Evolutionary conservation across 192 early-diverging fungal species (phyloP).

Genomic region (Coemansia sp.): DNA sequence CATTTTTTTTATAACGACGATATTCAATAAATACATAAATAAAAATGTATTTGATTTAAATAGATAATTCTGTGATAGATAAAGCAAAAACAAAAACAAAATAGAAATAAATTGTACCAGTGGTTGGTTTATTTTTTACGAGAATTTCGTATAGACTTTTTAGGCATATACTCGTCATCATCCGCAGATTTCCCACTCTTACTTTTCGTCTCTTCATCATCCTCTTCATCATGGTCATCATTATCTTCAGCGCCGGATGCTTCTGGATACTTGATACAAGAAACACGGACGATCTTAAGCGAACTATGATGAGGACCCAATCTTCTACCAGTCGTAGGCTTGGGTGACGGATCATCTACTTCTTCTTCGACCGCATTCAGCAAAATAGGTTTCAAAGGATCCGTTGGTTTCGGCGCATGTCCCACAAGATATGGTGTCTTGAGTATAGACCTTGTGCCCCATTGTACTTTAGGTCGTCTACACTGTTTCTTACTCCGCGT

Average conservation of each 20-base stretch:
- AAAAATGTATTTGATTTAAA: neutral
- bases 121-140: slow-evolving; percentile 2
- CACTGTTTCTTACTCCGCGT: slow-evolving; percentile 33
- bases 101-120: neutral
- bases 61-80: no score
- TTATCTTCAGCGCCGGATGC: slow-evolving; percentile 8
- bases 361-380: neutral
- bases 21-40: slow-evolving; percentile 7
- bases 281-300: slow-evolving; percentile 24
- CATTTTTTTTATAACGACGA: slow-evolving; percentile 1
- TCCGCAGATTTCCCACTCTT: neutral
- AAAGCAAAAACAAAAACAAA: neutral
- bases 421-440: slow-evolving; percentile 20
- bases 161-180: slow-evolving; percentile 25
- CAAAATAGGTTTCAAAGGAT: neutral
- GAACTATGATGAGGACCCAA: neutral
- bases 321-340: neutral
- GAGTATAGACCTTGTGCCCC: slow-evolving; percentile 30
- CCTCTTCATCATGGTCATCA: slow-evolving; percentile 1
- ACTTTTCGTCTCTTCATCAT: slow-evolving; percentile 10
- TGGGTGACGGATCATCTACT: neutral
- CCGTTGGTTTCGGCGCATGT: neutral
- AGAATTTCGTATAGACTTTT: slow-evolving; percentile 14
- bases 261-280: slow-evolving; percentile 36
- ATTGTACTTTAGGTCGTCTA: slow-evolving; percentile 21